Evolutionary conservation across 2,329 filamentous ascomycete genomes (phyloP), one percentile per base, ranked within the genome.

Genomic region (Cladosporium austrohemisphaericum): DNA sequence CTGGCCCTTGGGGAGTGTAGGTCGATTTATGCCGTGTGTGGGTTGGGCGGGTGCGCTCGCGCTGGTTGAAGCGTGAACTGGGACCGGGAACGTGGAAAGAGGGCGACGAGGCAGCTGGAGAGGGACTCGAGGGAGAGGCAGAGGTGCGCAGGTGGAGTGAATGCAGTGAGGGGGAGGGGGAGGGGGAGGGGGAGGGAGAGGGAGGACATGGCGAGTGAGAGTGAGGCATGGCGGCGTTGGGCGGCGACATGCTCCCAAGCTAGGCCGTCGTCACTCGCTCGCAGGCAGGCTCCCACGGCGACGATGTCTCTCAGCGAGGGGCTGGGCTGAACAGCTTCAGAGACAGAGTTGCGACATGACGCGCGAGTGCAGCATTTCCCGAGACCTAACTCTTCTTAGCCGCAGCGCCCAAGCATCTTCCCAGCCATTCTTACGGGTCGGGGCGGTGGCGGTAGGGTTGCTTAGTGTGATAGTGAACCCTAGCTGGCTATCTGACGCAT

Each of bases 31-130:
- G 33, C 10, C 44, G 44, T 13, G 44, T 47, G 44, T 47, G 44
- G 25, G 31, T 33, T 9, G 44, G 44, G 20, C 44, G 44, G 29
- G 29, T 50, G 50, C 56, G 57, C 41, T 58, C 55, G 35, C 59
- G 58, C 35, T 52, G 52, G 53, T 65, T 62, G 50, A 60, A 67
- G 38, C 55, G 55, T 29, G 61, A 60, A 29, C 58, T 62, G 18
- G 65, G 65, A 56, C 62, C 63, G 63, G 40, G 44, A 25, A 47
- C 44, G 13, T 25, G 23, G 31, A 19, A 46, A 2, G 35, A 29
- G 25, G 25, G 22, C 23, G 44, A 36, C 16, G 25, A 26, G 23
- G 19, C 10, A 19, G 37, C 43, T 31, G 33, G 32, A 43, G 33
- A 46, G 11, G 40, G 41, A 28, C 25, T 41, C 18, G 32, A 47